Conservation (phyloP, 1,284 basidiomycete species). For the Trametes sp. region DNA sequence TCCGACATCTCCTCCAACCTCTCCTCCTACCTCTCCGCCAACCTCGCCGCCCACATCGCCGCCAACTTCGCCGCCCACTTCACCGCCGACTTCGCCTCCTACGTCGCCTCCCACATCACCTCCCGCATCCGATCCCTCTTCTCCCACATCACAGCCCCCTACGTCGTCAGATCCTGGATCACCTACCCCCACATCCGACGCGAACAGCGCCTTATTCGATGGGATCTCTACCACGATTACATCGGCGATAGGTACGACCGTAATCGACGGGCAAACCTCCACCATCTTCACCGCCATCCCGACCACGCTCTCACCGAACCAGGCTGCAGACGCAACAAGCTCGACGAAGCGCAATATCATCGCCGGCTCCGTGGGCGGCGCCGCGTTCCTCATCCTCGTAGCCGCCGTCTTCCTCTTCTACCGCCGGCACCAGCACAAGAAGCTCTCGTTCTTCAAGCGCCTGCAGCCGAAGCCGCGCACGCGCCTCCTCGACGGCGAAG, state of each 20-base stretch:
- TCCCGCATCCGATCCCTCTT: constrained; percentile 18
- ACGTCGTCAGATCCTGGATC: constrained; percentile 17
- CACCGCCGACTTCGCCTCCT: neutral
- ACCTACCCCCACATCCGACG: constrained; percentile 19
- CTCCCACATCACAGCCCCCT: constrained; percentile 20
- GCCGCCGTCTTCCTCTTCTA: constrained; percentile 51
- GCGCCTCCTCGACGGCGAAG: constrained; percentile 54
- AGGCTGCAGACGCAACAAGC: neutral
- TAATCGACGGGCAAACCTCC: constrained; percentile 26
- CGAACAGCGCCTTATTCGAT: constrained; percentile 1
- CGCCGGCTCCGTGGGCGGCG: constrained; percentile 55
- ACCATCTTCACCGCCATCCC: constrained; percentile 29
- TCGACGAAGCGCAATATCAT: constrained; percentile 50
- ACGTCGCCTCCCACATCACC: constrained; percentile 19
- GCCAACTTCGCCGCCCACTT: constrained; percentile 18
- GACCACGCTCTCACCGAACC: constrained; percentile 27
- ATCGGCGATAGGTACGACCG: constrained; percentile 27
- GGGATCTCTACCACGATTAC: constrained; percentile 23
- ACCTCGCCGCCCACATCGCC: constrained; percentile 11
- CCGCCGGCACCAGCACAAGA: constrained; percentile 51
- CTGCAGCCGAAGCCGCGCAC: constrained; percentile 47
- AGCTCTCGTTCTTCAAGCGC: constrained; percentile 48
- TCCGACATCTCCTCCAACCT: constrained; percentile 7
- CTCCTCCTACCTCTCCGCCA: constrained; percentile 10
- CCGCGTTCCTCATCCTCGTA: constrained; percentile 47